A percentile compares a stretch with the other conserved stretches of the same genome.
Conservation (phyloP, 495 filamentous ascomycete species). For the Trichocladium antarcticum region DNA sequence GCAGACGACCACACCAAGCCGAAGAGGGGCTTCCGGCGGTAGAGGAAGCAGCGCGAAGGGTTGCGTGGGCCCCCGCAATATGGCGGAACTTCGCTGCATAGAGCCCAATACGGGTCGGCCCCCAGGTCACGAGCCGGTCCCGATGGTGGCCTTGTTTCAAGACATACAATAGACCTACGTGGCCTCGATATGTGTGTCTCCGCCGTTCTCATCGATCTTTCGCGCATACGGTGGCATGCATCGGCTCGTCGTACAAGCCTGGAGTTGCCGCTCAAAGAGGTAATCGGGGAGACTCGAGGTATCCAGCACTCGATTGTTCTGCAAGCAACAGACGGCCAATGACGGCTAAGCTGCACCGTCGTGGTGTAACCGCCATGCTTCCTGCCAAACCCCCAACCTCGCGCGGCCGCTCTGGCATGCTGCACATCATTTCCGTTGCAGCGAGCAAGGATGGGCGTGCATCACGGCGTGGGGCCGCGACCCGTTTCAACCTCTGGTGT, state of each 20-base stretch:
- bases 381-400: slow-evolving; percentile 4
- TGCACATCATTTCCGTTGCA: slow-evolving; percentile 20
- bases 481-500: background rate
- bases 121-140: slow-evolving; percentile 1
- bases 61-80: background rate
- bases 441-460: slow-evolving; percentile 9
- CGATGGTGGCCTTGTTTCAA: background rate
- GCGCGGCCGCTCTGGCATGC: slow-evolving; percentile 2
- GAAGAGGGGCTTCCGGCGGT: slow-evolving; percentile 1
- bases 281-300: too few relatives aligned
- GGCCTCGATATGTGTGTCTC: too few relatives aligned
- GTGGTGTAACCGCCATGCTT: background rate
- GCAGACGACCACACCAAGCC: background rate
- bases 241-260: background rate
- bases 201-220: too few relatives aligned
- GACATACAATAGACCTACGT: background rate
- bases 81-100: slow-evolving; percentile 1
- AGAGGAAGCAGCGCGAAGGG: slow-evolving; percentile 2
- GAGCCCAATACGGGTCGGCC: slow-evolving; percentile 8
- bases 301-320: too few relatives aligned
- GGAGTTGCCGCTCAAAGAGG: background rate
- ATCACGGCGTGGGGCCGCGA: background rate
- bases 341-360: background rate
- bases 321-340: background rate
- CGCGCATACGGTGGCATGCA: background rate